Conservation (phyloP, 495 filamentous ascomycete species). For the Aspergillus campestris region DNA sequence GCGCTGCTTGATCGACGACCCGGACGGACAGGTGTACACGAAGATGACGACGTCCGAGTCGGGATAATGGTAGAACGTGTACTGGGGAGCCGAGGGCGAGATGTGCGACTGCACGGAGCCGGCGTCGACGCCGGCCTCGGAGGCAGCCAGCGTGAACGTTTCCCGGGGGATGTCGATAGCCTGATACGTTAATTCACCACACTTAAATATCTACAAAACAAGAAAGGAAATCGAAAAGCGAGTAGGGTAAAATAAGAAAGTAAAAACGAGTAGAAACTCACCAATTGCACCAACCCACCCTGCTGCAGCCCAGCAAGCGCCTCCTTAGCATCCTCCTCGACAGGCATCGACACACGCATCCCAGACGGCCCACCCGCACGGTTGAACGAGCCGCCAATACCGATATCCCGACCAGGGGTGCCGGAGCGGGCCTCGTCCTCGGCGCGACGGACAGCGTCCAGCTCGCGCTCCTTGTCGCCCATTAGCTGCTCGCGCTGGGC, state of each 20-base stretch:
- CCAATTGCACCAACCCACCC: constrained; percentile 70
- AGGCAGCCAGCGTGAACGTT: constrained; percentile 62
- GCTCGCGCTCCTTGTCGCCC: constrained; percentile 75
- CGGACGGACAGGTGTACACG: constrained; percentile 85
- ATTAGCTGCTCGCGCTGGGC: constrained; percentile 54
- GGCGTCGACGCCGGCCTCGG: constrained; percentile 39
- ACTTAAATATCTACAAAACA: constrained; percentile 21
- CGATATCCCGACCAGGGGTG: constrained; percentile 50
- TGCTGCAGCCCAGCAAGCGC: constrained; percentile 53
- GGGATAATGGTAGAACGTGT: constrained; percentile 77
- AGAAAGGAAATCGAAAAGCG: constrained; percentile 1
- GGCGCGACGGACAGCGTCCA: constrained; percentile 67
- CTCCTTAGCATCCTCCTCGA: constrained; percentile 58
- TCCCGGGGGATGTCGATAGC: constrained; percentile 62
- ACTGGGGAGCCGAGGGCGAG: constrained; percentile 73
- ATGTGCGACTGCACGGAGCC: constrained; percentile 53
- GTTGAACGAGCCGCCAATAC: constrained; percentile 49
- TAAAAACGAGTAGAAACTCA: constrained; percentile 37
- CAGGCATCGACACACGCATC: constrained; percentile 52
- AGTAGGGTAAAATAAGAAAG: background rate
- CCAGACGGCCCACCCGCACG: constrained; percentile 34
- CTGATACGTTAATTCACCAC: constrained; percentile 14
- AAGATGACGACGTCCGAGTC: constrained; percentile 67
- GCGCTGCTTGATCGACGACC: constrained; percentile 75
- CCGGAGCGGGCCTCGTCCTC: constrained; percentile 74